These are phyloP conservation scores for Amyloporia xantha DNA, from an alignment of 768 basidiomycete genomes.

Conservation along the genomic window DNA sequence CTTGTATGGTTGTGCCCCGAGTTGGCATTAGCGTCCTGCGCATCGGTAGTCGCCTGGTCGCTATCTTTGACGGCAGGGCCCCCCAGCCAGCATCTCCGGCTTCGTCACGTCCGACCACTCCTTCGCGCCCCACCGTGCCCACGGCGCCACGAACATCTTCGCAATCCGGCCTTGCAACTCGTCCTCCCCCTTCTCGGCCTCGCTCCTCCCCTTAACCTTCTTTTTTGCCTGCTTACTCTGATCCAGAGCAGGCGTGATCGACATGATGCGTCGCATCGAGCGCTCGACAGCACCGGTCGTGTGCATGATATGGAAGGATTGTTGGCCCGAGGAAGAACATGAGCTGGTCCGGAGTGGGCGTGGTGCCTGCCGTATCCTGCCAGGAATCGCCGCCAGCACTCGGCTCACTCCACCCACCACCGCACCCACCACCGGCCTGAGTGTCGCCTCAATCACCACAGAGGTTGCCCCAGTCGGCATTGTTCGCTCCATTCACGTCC, in stretches of 20 bases:
- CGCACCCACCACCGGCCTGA: slow-evolving; percentile 10
- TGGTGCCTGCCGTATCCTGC: slow-evolving; percentile 5
- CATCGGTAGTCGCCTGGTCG: slow-evolving; percentile 2
- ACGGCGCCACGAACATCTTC: slow-evolving; percentile 48
- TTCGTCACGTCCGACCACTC: slow-evolving; percentile 31
- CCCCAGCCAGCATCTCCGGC: slow-evolving; percentile 29
- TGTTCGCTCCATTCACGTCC: slow-evolving; percentile 10
- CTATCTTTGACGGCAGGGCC: slow-evolving; percentile 28
- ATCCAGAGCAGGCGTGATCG: slow-evolving; percentile 29
- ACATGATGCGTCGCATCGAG: slow-evolving; percentile 51
- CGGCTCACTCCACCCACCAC: slow-evolving; percentile 13
- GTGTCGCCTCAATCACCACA: slow-evolving; percentile 8
- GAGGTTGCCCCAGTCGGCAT: slow-evolving; percentile 1
- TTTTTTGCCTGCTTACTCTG: slow-evolving; percentile 15
- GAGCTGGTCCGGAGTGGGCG: slow-evolving; percentile 23
- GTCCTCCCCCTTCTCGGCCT: slow-evolving; percentile 34
- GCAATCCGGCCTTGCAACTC: slow-evolving; percentile 43
- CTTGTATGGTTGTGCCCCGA: slow-evolving; percentile 39
- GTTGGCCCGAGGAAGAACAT: slow-evolving; percentile 47
- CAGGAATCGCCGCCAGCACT: slow-evolving; percentile 1
- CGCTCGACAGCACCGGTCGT: slow-evolving; percentile 59
- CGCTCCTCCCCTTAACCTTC: slow-evolving; percentile 8
- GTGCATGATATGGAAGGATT: slow-evolving; percentile 53
- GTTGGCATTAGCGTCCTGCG: slow-evolving; percentile 5
- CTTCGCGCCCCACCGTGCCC: slow-evolving; percentile 35